Percentiles rank a stretch among this genome's conserved stretches.
Evolutionary conservation across 2,329 filamentous ascomycete species (phyloP).

Genomic region (Apiospora phragmitis): DNA sequence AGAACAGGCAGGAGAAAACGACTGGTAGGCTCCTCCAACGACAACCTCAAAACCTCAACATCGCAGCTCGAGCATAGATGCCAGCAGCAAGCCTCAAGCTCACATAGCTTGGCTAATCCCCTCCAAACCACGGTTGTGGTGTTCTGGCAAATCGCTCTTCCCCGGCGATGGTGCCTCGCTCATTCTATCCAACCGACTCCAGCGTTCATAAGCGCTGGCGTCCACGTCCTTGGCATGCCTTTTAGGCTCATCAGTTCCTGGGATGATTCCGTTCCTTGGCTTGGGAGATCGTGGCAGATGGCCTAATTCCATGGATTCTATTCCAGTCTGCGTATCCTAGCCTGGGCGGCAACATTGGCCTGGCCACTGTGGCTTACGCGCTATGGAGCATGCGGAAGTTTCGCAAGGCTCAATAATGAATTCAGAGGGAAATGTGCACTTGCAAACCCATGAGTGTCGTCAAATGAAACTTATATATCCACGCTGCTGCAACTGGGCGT

Average conservation of each 20-base stretch:
- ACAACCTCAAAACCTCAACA: neutral
- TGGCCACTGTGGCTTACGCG: neutral
- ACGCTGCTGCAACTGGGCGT: neutral
- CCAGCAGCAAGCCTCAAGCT: neutral
- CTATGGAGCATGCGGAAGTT: neutral
- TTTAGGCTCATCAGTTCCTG: slow-evolving; percentile 12
- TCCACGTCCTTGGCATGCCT: slow-evolving; percentile 21
- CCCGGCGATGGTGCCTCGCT: neutral
- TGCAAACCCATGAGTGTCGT: neutral
- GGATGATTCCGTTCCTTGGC: neutral
- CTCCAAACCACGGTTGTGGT: neutral
- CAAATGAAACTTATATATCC: neutral
- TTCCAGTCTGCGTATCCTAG: neutral
- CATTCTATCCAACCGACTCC: neutral
- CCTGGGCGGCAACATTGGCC: neutral
- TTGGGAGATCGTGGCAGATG: neutral
- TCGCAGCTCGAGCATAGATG: neutral
- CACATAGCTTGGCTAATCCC: neutral
- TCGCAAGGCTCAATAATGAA: neutral
- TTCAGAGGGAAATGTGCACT: slow-evolving; percentile 6
- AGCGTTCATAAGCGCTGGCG: neutral
- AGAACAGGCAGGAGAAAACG: slow-evolving; percentile 12
- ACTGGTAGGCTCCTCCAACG: neutral
- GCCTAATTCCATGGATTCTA: neutral
- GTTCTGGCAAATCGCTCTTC: neutral